Evolutionary conservation across 305 asterid species (phyloP), one percentile per base, ranked within the genome.

Genomic region (Nicotiana rustica): DNA sequence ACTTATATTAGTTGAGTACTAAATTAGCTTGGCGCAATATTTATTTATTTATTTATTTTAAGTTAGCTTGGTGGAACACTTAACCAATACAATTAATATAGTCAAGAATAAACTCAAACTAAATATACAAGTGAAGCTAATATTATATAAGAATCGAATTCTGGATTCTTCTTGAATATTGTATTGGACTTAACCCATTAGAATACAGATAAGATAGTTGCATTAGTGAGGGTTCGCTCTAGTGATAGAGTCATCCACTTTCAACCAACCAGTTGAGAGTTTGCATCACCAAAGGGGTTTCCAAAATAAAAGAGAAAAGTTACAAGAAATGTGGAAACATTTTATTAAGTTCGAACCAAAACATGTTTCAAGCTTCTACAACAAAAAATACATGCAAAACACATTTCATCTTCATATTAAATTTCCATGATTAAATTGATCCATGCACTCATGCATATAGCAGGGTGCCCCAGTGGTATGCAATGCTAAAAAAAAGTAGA

Each of bases 341-440:
- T 38, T 1, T 68, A 68, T 38, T 8, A 68, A 68, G 56, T 36
- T 68, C 38, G 77, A 68, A 68, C 77, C 18, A 68, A 68, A 68
- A 68, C 19, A 38, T 10, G 56, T 68, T 10, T 38, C 2, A 68
- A 36, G 77, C n/a, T 68, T 69, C 44, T 19, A 19, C 36, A 19
- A 70, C 19, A 69, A 56, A 69, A 68, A 5, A 69, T 68, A 25
- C 78, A 44, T 44, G 36, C 60, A 19, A 5, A 19, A 19, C 17
- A 2, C 18, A 70, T 10, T 18, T 69, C n/a, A 2, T 69, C 12
- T 10, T 69, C 77, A 41, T 38, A 69, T 41, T 69, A 69, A 68
- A 10, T 69, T 69, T 18, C 77, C 57, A 69, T 69, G n/a, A n/a
- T 38, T 69, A 55, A 69, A 18, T 38, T 69, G 77, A 41, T 33